Conservation (phyloP, 2,329 filamentous ascomycete species). For the Botryotinia convoluta region DNA sequence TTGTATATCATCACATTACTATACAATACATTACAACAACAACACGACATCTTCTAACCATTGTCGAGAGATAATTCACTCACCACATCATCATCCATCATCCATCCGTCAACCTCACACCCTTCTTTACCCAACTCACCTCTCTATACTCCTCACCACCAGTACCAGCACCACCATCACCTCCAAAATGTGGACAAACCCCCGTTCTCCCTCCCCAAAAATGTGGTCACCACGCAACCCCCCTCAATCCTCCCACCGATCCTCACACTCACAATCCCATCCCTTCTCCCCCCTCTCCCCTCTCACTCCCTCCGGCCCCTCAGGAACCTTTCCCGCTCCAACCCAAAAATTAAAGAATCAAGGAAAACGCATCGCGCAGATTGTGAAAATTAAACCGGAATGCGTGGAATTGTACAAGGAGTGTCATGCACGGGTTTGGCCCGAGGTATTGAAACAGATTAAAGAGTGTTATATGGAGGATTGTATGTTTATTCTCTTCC, state of each 20-base stretch:
- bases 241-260: conserved; percentile 3
- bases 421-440: conserved; percentile 72
- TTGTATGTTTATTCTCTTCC: conserved; percentile 48
- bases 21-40: too few relatives aligned
- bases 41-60: neutral
- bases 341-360: conserved; percentile 39
- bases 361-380: conserved; percentile 64
- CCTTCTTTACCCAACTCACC: neutral
- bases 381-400: conserved; percentile 68
- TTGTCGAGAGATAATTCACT: neutral
- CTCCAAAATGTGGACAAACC: conserved; percentile 12
- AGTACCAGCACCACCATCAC: neutral
- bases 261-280: conserved; percentile 17
- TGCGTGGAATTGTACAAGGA: conserved; percentile 68
- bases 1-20: neutral
- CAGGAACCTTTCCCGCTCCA: conserved; percentile 18
- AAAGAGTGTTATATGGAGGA: conserved; percentile 72
- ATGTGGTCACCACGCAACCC: conserved; percentile 11
- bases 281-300: conserved; percentile 26
- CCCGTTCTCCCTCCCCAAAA: neutral
- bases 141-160: neutral
- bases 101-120: neutral
- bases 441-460: conserved; percentile 73
- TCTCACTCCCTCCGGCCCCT: conserved; percentile 19
- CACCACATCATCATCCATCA: neutral